Evolutionary conservation across 495 filamentous ascomycete species (phyloP).

Genomic region (Filosporella fistucella): DNA sequence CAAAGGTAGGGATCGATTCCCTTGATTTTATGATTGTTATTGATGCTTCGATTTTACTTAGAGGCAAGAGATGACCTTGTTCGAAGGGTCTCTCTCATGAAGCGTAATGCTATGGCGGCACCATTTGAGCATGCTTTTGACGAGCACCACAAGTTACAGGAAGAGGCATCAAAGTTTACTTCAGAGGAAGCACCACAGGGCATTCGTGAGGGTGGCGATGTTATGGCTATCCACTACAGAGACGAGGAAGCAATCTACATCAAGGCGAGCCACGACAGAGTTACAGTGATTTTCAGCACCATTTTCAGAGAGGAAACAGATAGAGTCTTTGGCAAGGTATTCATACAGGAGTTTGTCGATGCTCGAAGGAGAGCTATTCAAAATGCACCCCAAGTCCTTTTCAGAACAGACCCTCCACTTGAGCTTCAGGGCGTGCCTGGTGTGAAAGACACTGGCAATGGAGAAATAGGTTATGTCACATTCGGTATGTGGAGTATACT

Average conservation of each 20-base stretch:
- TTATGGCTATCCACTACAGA: constrained; percentile 95
- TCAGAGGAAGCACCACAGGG: constrained; percentile 89
- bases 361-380: constrained; percentile 90
- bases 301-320: constrained; percentile 98
- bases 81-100: constrained; percentile 78
- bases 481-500: constrained; percentile 63
- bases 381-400: constrained; percentile 97
- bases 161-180: constrained; percentile 85
- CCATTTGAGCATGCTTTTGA: constrained; percentile 96
- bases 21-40: too few relatives aligned
- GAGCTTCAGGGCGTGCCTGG: constrained; percentile 86
- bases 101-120: constrained; percentile 97
- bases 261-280: constrained; percentile 92
- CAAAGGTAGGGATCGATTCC: constrained; percentile 48
- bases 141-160: constrained; percentile 78
- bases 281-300: constrained; percentile 98
- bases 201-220: constrained; percentile 79
- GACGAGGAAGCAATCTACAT: constrained; percentile 99
- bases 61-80: constrained; percentile 81
- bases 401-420: constrained; percentile 88
- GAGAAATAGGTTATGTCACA: constrained; percentile 93
- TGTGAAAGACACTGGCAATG: constrained; percentile 63
- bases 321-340: constrained; percentile 94
- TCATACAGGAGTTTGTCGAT: constrained; percentile 93
- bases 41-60: too few relatives aligned